Evolutionary conservation across 2,329 filamentous ascomycete species (phyloP).

Genomic region (Coniella lustricola): DNA sequence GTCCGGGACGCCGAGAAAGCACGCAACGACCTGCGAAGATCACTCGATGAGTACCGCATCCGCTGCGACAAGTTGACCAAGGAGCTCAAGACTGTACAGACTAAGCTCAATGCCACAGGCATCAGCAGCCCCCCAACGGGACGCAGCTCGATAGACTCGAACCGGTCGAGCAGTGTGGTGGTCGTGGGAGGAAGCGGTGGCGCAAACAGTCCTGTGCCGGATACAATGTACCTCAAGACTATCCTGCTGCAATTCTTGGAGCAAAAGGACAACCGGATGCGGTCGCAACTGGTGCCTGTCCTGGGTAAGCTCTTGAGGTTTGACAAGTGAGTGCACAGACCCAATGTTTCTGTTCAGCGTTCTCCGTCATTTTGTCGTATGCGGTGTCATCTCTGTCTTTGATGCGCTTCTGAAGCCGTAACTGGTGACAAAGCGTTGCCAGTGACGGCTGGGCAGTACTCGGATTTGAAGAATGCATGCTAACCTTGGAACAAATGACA

Average conservation of each 20-base stretch:
- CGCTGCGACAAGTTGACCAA: slow-evolving; percentile 76
- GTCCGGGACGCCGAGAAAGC: slow-evolving; percentile 78
- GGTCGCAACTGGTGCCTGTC: slow-evolving; percentile 70
- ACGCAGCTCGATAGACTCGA: slow-evolving; percentile 40
- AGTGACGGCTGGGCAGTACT: too few species aligned
- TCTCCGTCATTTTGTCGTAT: background rate
- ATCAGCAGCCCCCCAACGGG: slow-evolving; percentile 26
- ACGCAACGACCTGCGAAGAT: slow-evolving; percentile 63
- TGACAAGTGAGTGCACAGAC: slow-evolving; percentile 57
- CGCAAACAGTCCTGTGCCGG: slow-evolving; percentile 26
- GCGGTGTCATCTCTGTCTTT: background rate
- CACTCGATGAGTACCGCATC: slow-evolving; percentile 70
- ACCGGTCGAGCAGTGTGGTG: slow-evolving; percentile 30
- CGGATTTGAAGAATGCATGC: slow-evolving; percentile 11
- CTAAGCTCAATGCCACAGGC: slow-evolving; percentile 31
- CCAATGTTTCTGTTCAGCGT: background rate
- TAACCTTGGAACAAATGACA: slow-evolving; percentile 21
- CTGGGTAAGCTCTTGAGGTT: slow-evolving; percentile 70
- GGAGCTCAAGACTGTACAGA: slow-evolving; percentile 48
- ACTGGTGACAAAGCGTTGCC: too few species aligned
- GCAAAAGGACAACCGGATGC: slow-evolving; percentile 69
- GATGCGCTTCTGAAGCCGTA: too few species aligned
- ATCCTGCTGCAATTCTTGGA: slow-evolving; percentile 76
- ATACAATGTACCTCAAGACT: slow-evolving; percentile 68
- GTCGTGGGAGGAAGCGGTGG: slow-evolving; percentile 18